Conservation (phyloP, 768 basidiomycete species). For the Filobasidium floriforme region DNA sequence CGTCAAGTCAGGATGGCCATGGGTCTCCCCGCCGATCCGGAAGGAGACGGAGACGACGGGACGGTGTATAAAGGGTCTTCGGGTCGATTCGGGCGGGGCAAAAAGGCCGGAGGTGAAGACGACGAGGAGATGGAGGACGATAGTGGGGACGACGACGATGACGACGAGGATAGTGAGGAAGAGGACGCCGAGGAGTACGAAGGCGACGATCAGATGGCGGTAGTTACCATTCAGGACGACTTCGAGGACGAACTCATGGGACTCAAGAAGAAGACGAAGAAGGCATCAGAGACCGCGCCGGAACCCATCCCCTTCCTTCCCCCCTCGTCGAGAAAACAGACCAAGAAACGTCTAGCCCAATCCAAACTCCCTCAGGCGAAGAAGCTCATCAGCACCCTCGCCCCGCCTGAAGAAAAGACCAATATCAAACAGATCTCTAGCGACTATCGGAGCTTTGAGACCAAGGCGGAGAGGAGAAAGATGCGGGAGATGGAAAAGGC, state of each 20-base stretch:
- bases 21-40: slow-evolving; percentile 28
- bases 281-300: background rate
- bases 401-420: slow-evolving; percentile 5
- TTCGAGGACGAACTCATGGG: slow-evolving; percentile 52
- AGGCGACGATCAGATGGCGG: slow-evolving; percentile 75
- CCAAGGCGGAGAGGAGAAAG: slow-evolving; percentile 57
- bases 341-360: slow-evolving; percentile 25
- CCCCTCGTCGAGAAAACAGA: slow-evolving; percentile 35
- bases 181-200: slow-evolving; percentile 58
- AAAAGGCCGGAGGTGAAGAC: slow-evolving; percentile 45
- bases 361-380: slow-evolving; percentile 13
- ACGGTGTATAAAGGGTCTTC: background rate
- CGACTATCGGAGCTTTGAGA: slow-evolving; percentile 53
- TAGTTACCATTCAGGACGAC: slow-evolving; percentile 85
- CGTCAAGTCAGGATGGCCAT: slow-evolving; percentile 63
- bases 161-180: slow-evolving; percentile 69
- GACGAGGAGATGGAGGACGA: slow-evolving; percentile 43
- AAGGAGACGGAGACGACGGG: slow-evolving; percentile 27
- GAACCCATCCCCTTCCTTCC: slow-evolving; percentile 32
- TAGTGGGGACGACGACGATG: slow-evolving; percentile 39
- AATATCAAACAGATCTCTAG: slow-evolving; percentile 43
- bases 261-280: slow-evolving; percentile 14
- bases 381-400: slow-evolving; percentile 12
- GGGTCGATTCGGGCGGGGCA: too few relatives aligned
- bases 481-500: slow-evolving; percentile 59